Evolutionary conservation across 306 rosid species (phyloP), one percentile per base, ranked within the genome.

Genomic region (Hippophae gyantsensis): DNA sequence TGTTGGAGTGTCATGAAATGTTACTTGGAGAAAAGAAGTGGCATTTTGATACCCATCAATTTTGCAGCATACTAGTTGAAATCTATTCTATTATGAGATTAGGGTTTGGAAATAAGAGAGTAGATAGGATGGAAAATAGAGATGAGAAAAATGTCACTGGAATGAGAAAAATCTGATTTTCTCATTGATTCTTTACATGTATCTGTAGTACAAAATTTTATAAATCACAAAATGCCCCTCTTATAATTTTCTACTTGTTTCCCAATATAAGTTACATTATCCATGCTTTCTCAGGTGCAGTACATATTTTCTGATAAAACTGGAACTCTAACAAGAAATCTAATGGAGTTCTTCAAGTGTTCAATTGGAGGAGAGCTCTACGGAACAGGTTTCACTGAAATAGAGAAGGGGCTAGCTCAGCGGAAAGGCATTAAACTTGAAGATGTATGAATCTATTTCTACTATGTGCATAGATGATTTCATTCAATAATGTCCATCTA

Each of bases 311-410:
- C 99, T 57, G 96, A 93, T 75, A 93, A 93, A 86, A 93, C 99
- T 75, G 97, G 99, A 67, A 93, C 99, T 58, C 81, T 93, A 25
- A 93, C 96, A 46, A 78, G 95, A 75, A 93, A 93, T 80, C 83
- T 88, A 60, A 93, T 93, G 99, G 99, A 93, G 83, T 93, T 93
- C 82, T 93, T 93, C 77, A 93, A 93, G 84, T 93, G 99, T 74
- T 93, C 99, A 50, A 93, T 93, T 76, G 99, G 97, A 63, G 90
- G 81, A 65, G 96, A 88, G 80, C 71, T 82, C 58, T 93, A 88
- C 67, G 97, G 99, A 64, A 86, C 80, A 76, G 97, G 97, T 46
- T 56, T 86, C 72, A 93, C 97, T 61, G 99, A 93, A 86, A 88
- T 82, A 73, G 94, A 93, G 76, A 86, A 81, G 75, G 96, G 85